Conservation (phyloP, 1,139 yeast species). For the Taphrina flavorubra region DNA sequence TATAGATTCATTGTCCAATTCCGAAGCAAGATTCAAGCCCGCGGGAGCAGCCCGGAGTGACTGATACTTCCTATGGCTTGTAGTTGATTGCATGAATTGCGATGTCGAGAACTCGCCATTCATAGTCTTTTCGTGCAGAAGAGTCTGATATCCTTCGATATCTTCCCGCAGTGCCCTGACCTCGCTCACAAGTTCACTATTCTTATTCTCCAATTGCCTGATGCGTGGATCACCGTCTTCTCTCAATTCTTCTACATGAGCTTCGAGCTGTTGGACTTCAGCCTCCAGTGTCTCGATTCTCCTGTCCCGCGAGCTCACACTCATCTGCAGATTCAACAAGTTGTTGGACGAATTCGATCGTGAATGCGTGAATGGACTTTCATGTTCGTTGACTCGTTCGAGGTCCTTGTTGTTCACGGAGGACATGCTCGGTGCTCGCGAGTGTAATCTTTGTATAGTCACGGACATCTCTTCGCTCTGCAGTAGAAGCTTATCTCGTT, state of each 20-base stretch:
- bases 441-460: constrained; percentile 17
- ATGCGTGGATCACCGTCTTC: constrained; percentile 13
- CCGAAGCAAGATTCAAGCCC: constrained; percentile 25
- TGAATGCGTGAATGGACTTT: constrained; percentile 15
- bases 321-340: constrained; percentile 26
- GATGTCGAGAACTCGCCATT: constrained; percentile 34
- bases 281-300: constrained; percentile 14
- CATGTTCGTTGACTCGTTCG: not conserved
- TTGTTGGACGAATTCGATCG: constrained; percentile 12
- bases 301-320: constrained; percentile 22
- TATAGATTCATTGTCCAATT: constrained; percentile 1
- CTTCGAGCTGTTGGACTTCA: constrained; percentile 2
- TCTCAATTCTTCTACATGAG: constrained; percentile 10
- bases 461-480: constrained; percentile 21
- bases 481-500: not conserved
- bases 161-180: constrained; percentile 20
- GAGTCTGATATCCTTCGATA: constrained; percentile 32
- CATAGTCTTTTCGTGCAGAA: constrained; percentile 26
- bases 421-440: constrained; percentile 6
- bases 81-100: constrained; percentile 31
- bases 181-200: constrained; percentile 15
- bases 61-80: constrained; percentile 10
- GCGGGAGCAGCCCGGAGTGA: constrained; percentile 32
- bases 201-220: constrained; percentile 10
- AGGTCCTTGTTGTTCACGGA: not conserved